Base-by-base conservation (phyloP, 2,329 filamentous ascomycete genomes). In the Tolypocladium pustulatum region DNA sequence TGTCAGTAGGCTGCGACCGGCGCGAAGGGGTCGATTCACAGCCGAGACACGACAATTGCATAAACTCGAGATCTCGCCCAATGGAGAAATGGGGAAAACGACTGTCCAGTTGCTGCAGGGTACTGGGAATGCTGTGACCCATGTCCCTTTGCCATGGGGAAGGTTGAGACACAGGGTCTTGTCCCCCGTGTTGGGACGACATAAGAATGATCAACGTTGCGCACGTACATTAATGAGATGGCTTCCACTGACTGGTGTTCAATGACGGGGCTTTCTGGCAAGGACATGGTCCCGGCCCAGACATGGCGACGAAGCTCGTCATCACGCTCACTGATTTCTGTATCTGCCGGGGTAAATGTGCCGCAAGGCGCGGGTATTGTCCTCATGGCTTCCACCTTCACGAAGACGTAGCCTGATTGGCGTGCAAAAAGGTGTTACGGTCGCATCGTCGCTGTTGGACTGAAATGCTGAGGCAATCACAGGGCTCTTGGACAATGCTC, bases 1-100 rank as follows among this genome's bases (percentile, higher is more conserved):
- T 32, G 46, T 12, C 46, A 8, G 27, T 32, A 34, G 5, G 40
- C 40, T 43, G 40, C 40, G n/a, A 13, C n/a, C 40, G 25, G 13
- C 25, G 27, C 9, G 27, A 51, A 51, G 27, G 46, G 46, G 46
- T 51, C 27, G 59, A 8, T 57, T 55, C n/a, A 22, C 56, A 40
- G 56, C 46, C 56, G 56, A 57, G 56, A 57, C 56, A 57, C 49
- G 56, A 10, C n/a, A 38, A 52, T 51, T 36, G 56, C 30, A 52
- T 34, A 20, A 27, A n/a, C 43, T 51, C 46, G 34, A 38, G 15
- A 22, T 40, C 34, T 40, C 40, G 41, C 43, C 46, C 34, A 40
- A 40, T 27, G 22, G 15, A 34, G 41, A 41, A 38, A 55, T 40
- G 13, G 32, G 37, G 22, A 40, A 8, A 4, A 15, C 13, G 17